These are phyloP conservation scores for Stemphylium beticola DNA, from an alignment of 2,329 filamentous ascomycete species.

Conservation along the genomic window DNA sequence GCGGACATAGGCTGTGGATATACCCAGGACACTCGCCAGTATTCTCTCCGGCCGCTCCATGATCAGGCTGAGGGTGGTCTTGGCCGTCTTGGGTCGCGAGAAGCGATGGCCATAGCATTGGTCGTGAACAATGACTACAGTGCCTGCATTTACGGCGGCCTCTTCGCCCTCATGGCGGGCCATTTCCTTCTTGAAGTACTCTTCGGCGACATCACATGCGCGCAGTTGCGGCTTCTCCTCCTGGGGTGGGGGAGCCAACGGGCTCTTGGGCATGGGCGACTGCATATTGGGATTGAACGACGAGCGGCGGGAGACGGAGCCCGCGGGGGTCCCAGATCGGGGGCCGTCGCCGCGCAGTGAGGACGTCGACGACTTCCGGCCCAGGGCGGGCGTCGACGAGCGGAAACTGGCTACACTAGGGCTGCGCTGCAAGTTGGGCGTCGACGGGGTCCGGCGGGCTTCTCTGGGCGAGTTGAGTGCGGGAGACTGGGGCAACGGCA, in stretches of 20 bases:
- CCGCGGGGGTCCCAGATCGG: constrained; percentile 44
- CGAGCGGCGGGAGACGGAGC: constrained; percentile 49
- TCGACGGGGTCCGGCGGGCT: constrained; percentile 32
- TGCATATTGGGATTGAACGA: constrained; percentile 52
- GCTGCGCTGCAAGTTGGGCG: constrained; percentile 49
- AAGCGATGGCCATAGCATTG: constrained; percentile 94
- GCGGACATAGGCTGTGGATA: constrained; percentile 88
- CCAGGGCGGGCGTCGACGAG: constrained; percentile 49
- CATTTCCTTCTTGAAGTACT: constrained; percentile 74
- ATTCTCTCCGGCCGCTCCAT: constrained; percentile 94
- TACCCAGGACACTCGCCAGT: constrained; percentile 79
- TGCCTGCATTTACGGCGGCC: constrained; percentile 58
- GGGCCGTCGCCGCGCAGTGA: constrained; percentile 49
- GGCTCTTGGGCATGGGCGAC: constrained; percentile 50
- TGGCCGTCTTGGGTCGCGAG: constrained; percentile 79
- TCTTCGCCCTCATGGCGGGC: constrained; percentile 61
- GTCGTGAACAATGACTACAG: constrained; percentile 87
- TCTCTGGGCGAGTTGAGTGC: constrained; percentile 31
- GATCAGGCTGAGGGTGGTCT: constrained; percentile 74
- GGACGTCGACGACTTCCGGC: constrained; percentile 52
- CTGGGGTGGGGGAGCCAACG: constrained; percentile 44
- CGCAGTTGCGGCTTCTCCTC: constrained; percentile 54
- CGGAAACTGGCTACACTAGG: constrained; percentile 52
- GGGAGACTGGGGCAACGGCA: constrained; percentile 42
- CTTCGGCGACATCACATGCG: constrained; percentile 66